Evolutionary conservation across 2,329 filamentous ascomycete genomes (phyloP).

Genomic region (Lasiodiplodia citricola): DNA sequence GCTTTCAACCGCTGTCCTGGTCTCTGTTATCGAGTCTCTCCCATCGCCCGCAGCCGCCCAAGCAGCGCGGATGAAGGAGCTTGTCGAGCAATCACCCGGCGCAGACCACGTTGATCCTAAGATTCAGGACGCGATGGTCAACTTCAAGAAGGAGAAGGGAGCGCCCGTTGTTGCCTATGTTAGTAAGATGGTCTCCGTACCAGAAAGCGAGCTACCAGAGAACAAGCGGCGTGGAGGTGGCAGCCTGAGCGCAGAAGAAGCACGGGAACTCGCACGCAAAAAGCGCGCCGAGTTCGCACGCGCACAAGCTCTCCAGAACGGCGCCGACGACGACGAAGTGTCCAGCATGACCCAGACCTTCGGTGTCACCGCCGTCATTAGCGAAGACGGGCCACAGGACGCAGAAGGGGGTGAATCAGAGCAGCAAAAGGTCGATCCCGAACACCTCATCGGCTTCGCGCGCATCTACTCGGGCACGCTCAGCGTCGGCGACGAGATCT

Average conservation of each 20-base stretch:
- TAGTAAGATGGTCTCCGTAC: conserved; percentile 97
- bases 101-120: conserved; percentile 69
- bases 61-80: conserved; percentile 74
- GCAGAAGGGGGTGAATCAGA: conserved; percentile 43
- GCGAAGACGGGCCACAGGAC: conserved; percentile 53
- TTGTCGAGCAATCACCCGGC: conserved; percentile 82
- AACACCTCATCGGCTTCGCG: conserved; percentile 93
- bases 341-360: conserved; percentile 62
- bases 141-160: conserved; percentile 72
- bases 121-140: conserved; percentile 79
- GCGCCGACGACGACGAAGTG: conserved; percentile 52
- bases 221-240: conserved; percentile 74
- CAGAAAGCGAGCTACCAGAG: conserved; percentile 86
- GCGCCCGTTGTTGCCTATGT: conserved; percentile 92
- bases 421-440: conserved; percentile 65
- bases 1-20: conserved; percentile 86
- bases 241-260: conserved; percentile 84
- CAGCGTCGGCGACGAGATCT: conserved; percentile 86
- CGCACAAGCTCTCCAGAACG: conserved; percentile 67
- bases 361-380: conserved; percentile 61
- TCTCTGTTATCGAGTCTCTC: conserved; percentile 91
- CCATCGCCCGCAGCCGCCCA: conserved; percentile 85
- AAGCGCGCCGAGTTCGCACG: conserved; percentile 88
- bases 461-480: conserved; percentile 90
- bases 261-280: conserved; percentile 81